Evolutionary conservation across 1,284 basidiomycete genomes (phyloP), one percentile per base, ranked within the genome.

Genomic region (Fomitopsis betulina): DNA sequence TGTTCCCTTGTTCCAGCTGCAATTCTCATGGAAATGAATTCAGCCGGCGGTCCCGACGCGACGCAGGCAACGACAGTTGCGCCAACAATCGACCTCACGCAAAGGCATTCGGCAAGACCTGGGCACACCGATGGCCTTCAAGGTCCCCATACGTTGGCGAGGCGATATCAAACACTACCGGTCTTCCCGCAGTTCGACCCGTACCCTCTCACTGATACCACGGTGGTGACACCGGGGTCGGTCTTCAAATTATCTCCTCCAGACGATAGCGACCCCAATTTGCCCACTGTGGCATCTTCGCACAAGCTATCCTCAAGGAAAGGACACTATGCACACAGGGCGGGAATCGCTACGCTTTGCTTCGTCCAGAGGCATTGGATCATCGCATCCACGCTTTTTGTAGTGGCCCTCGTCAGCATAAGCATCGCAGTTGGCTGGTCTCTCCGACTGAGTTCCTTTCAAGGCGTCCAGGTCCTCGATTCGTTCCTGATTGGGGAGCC

Each of bases 311-410:
- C 7, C 6, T 38, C 45, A 17, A 39, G 30, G 21, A 19, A n/a
- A 33, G 21, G 25, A 8, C 9, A 42, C 27, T 15, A 23, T 25
- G 21, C 19, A 17, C 2, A 27, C 33, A 32, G 25, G 4, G 37
- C 21, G 17, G 19, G 9, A 5, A 8, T 51, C 17, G 27, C 23
- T 5, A 37, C 35, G 35, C 35, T 37, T 37, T 12, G 35, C 35
- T 52, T 56, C 23, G 51, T 57, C 27, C 32, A 33, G 40, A 53
- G 17, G 37, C 51, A 57, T 40, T 53, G 49, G 50, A 53, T 57
- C 12, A 15, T 57, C n/a, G 51, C 27, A 15, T 49, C 55, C 17
- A 25, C 8, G 13, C 37, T 56, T 9, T 56, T 56, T n/a, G 49
- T 56, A 7, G 13, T 56, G 2, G 19, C 21, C 35, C 27, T 50